These are phyloP conservation scores for Alternaria metachromatica DNA, from an alignment of 2,329 filamentous ascomycete species.

Conservation along the genomic window DNA sequence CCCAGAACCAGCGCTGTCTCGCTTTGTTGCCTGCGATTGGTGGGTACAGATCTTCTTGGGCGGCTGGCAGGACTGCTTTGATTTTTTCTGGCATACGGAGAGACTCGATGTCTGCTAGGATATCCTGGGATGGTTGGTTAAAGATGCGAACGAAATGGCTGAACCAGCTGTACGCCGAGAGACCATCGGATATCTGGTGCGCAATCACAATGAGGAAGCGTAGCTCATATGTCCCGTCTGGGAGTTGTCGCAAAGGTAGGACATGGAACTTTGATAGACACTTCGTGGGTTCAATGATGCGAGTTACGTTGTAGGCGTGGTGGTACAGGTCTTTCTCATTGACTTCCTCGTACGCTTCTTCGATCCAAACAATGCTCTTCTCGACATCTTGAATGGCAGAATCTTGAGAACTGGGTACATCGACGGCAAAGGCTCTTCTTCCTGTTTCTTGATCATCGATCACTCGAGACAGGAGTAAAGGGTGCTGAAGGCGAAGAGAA, in stretches of 20 bases:
- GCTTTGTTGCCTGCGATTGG: conserved; percentile 46
- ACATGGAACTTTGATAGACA: conserved; percentile 52
- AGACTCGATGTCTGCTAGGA: conserved; percentile 14
- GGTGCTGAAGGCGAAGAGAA: conserved; percentile 48
- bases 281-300: conserved; percentile 48
- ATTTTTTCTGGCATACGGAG: conserved; percentile 23
- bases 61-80: conserved; percentile 45
- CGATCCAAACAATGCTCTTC: conserved; percentile 47
- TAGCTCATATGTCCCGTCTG: conserved; percentile 38
- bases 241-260: conserved; percentile 35
- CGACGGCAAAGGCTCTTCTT: conserved; percentile 43
- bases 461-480: conserved; percentile 47
- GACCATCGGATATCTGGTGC: conserved; percentile 56
- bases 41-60: conserved; percentile 58
- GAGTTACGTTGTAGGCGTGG: conserved; percentile 51
- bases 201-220: conserved; percentile 51
- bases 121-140: conserved; percentile 14
- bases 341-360: conserved; percentile 45
- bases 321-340: conserved; percentile 49
- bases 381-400: conserved; percentile 42
- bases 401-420: conserved; percentile 31
- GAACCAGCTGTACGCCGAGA: conserved; percentile 53
- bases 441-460: conserved; percentile 19
- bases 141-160: conserved; percentile 46
- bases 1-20: conserved; percentile 57